Percentiles rank a stretch among this genome's conserved stretches.
phyloP scores from a whole-genome alignment of 164 flowering plant species.

The Berberis vulgaris region DNA sequence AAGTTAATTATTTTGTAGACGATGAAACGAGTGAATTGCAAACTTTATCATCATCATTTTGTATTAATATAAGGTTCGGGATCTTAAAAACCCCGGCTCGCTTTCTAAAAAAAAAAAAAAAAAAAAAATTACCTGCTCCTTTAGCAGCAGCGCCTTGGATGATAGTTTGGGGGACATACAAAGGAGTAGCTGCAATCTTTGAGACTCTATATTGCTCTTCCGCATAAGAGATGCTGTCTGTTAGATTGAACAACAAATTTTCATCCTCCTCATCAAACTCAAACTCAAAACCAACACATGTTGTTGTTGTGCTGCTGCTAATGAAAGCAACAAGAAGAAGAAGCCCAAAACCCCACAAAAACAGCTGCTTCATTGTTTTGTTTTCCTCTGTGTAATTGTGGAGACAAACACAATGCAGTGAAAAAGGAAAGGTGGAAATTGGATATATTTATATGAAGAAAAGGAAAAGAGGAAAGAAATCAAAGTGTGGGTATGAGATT shows the following conservation, averaged over 20 bases:
- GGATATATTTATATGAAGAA: too few species aligned
- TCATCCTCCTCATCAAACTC: slow-evolving; percentile 2
- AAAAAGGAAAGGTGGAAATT: background rate
- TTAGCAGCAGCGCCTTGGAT: slow-evolving; percentile 55
- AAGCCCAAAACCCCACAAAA: slow-evolving; percentile 20
- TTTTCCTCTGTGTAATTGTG: background rate
- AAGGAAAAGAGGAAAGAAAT: too few species aligned
- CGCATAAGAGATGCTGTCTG: slow-evolving; percentile 24
- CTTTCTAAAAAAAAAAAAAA: too few species aligned
- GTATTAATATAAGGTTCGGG: too few species aligned
- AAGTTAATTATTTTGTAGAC: too few species aligned
- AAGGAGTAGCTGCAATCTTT: slow-evolving; percentile 19
- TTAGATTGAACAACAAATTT: slow-evolving; percentile 23
- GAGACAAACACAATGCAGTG: background rate
- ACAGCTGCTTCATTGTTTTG: slow-evolving; percentile 15
- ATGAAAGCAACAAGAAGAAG: slow-evolving; percentile 5
- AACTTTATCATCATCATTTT: too few species aligned
- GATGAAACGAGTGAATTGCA: too few species aligned
- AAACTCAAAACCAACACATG: slow-evolving; percentile 21
- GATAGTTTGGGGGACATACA: slow-evolving; percentile 62
- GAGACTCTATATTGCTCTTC: slow-evolving; percentile 29
- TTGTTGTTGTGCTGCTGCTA: slow-evolving; percentile 16
- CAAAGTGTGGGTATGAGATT: too few species aligned
- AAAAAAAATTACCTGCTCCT: slow-evolving; percentile 48
- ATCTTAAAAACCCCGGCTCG: too few species aligned